Evolutionary conservation across 139 green algal genomes (phyloP).

Genomic region (Chlamydomonas sp.): DNA sequence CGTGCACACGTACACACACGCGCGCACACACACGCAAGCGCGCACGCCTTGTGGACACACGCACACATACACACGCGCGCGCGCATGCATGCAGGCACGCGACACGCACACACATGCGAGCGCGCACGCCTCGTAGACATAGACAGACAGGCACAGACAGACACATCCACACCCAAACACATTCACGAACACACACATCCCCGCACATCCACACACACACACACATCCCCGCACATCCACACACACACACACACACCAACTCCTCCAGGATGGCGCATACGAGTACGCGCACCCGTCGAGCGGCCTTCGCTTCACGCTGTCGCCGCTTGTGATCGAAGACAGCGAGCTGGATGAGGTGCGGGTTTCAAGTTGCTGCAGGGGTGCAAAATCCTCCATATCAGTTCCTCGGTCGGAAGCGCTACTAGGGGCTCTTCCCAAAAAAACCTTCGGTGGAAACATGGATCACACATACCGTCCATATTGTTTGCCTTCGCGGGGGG

Average conservation of each 20-base stretch:
- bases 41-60: neutral
- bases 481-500: too few species aligned
- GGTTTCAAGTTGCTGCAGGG: neutral
- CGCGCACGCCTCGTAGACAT: too few species aligned
- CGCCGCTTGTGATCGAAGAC: conserved; percentile 7
- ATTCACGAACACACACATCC: neutral
- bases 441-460: too few species aligned
- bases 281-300: conserved; percentile 11
- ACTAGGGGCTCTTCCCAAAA: too few species aligned
- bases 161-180: too few species aligned
- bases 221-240: neutral
- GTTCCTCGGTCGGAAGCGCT: too few species aligned
- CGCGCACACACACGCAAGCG: neutral
- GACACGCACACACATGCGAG: too few species aligned
- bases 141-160: too few species aligned
- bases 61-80: too few species aligned
- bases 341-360: neutral
- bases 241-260: too few species aligned
- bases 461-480: too few species aligned
- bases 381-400: neutral
- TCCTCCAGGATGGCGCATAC: conserved; percentile 6
- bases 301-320: conserved; percentile 7
- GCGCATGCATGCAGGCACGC: too few species aligned
- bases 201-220: neutral
- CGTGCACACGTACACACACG: neutral